Base-by-base conservation (phyloP, 768 basidiomycete genomes). In the Leccinum imitatum region DNA sequence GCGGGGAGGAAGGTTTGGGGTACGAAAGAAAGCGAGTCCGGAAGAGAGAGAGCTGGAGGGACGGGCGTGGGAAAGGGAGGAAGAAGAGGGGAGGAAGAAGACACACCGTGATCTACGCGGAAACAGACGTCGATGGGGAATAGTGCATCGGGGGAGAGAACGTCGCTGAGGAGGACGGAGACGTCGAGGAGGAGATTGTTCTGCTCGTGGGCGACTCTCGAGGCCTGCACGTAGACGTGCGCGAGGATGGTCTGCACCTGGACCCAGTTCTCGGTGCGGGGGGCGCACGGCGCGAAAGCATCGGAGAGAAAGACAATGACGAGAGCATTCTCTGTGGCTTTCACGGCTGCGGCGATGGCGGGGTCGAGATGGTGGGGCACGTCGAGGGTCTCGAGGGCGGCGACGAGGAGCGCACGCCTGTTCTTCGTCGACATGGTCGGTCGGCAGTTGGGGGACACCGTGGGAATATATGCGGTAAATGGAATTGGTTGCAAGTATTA, bases 181-280 rank as follows among this genome's bases (percentile, higher is more conserved):
- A 96, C 78, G 56, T 88, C 80, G 80, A 95, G 83, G 58, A 92
- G 79, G 46, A 93, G 76, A 62, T 85, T 89, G 69, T 84, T 84
- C 65, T 79, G 71, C 39, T 83, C 80, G 68, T 88, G 86, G 14
- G 90, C 89, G 46, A 85, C 82, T 65, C 83, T 86, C 14, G 89
- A 89, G n/a, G 91, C 90, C 64, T 90, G 87, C 3, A 92, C 90
- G 72, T 98, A 97, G 41, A 91, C 83, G 67, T 84, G 88, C 0
- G 91, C 91, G 62, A 98, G 79, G 50, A 95, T 80, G 10, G 81
- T 75, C 75, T 95, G 92, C 3, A 95, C 79, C 19, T 79, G 79
- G 55, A 84, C 76, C 86, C 89, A 98, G 31, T 71, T 72, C 17
- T 71, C 73, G 2, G 82, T 79, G 59, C 80, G 82, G 31, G 74